A percentile compares a stretch with the other conserved stretches of the same genome.
phyloP scores from a whole-genome alignment of 2,329 filamentous ascomycete genomes.

The Davidsoniella virescens region DNA sequence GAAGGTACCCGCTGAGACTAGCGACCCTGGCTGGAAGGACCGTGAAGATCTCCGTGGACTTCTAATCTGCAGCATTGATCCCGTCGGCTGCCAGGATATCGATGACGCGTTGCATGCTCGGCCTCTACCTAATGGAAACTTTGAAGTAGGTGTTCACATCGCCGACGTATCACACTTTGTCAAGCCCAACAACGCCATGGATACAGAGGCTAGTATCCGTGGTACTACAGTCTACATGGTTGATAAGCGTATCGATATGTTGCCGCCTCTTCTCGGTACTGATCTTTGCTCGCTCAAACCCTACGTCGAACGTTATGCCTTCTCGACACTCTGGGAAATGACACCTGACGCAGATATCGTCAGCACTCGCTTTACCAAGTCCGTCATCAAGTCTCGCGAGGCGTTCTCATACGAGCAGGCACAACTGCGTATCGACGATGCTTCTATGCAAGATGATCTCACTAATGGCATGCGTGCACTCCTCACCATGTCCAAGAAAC shows the following conservation, averaged over 20 bases:
- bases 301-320: slow-evolving; percentile 86
- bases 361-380: slow-evolving; percentile 81
- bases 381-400: slow-evolving; percentile 89
- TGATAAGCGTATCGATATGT: slow-evolving; percentile 98
- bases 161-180: slow-evolving; percentile 99
- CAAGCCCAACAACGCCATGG: slow-evolving; percentile 93
- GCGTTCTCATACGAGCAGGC: slow-evolving; percentile 97
- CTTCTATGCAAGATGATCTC: slow-evolving; percentile 71
- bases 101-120: slow-evolving; percentile 90
- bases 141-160: slow-evolving; percentile 93
- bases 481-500: slow-evolving; percentile 75
- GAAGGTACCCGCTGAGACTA: slow-evolving; percentile 66
- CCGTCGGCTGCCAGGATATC: slow-evolving; percentile 90
- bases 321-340: slow-evolving; percentile 80
- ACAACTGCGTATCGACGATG: slow-evolving; percentile 83
- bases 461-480: slow-evolving; percentile 79
- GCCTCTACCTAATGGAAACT: slow-evolving; percentile 77
- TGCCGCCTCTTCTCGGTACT: slow-evolving; percentile 88
- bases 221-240: slow-evolving; percentile 96
- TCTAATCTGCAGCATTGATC: slow-evolving; percentile 93
- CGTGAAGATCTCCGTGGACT: slow-evolving; percentile 71
- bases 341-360: slow-evolving; percentile 73
- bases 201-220: slow-evolving; percentile 79
- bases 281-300: slow-evolving; percentile 94
- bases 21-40: slow-evolving; percentile 75